Conservation (phyloP, 2,329 filamentous ascomycete species). For the Cladosporium sp. region DNA sequence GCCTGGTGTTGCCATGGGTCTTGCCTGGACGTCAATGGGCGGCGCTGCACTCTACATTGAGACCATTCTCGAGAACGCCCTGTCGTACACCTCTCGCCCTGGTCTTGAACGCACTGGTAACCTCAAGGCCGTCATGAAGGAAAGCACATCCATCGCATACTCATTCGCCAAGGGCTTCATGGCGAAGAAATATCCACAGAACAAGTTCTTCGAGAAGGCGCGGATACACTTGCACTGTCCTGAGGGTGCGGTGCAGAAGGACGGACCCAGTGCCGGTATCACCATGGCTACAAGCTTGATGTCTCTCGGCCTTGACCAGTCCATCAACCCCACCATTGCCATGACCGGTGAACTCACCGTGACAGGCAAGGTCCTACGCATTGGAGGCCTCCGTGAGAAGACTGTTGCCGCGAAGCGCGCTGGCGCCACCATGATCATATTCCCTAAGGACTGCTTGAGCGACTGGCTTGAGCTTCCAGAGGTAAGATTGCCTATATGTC, state of each 20-base stretch:
- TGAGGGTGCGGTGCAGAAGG: conserved; percentile 92
- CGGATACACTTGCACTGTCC: conserved; percentile 94
- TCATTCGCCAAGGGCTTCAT: conserved; percentile 90
- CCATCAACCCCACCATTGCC: conserved; percentile 79
- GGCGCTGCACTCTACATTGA: conserved; percentile 96
- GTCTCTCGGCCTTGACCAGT: conserved; percentile 73
- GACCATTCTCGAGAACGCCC: conserved; percentile 82
- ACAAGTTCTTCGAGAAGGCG: conserved; percentile 94
- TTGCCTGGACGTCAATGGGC: conserved; percentile 97
- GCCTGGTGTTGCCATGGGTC: conserved; percentile 91
- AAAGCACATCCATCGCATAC: conserved; percentile 91
- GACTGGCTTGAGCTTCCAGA: conserved; percentile 97
- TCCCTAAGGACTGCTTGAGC: conserved; percentile 90
- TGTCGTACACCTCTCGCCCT: conserved; percentile 69
- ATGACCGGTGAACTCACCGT: conserved; percentile 98
- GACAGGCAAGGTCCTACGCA: conserved; percentile 91
- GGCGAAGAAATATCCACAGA: conserved; percentile 78
- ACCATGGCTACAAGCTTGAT: conserved; percentile 96
- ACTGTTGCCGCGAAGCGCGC: conserved; percentile 90
- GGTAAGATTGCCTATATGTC: conserved; percentile 52
- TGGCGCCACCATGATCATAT: conserved; percentile 88
- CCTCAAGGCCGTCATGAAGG: conserved; percentile 95
- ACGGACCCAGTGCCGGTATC: conserved; percentile 75
- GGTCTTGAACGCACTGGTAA: conserved; percentile 90
- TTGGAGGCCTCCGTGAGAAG: conserved; percentile 93